phyloP scores from a whole-genome alignment of 225 moss, liverwort and hornwort genomes.

The Neckera pumila region DNA sequence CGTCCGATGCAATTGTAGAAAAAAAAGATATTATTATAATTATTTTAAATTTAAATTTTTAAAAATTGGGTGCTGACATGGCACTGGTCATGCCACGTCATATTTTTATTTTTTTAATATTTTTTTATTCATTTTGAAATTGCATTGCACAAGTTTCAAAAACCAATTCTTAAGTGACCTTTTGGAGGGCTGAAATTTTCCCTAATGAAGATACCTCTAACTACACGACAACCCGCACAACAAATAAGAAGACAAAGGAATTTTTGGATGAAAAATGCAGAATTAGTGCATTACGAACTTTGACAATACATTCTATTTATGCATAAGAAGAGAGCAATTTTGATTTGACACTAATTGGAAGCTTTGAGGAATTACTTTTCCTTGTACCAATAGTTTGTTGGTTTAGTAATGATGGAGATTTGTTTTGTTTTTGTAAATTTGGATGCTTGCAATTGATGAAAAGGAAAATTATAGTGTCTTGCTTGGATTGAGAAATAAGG shows the following conservation, averaged over 20 bases:
- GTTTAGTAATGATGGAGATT: background rate
- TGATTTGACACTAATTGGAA: too few species aligned
- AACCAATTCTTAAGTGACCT: too few species aligned
- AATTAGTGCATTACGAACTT: background rate
- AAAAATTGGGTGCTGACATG: too few species aligned
- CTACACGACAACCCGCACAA: background rate
- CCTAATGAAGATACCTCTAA: background rate
- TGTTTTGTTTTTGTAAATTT: background rate
- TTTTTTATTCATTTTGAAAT: too few species aligned
- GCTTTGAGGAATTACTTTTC: background rate
- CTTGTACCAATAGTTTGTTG: background rate
- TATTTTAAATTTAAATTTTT: too few species aligned
- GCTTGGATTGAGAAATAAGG: rapidly evolving
- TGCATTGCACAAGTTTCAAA: too few species aligned
- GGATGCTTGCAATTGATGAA: background rate
- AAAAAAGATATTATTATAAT: too few species aligned
- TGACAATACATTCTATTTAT: too few species aligned
- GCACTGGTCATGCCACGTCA: too few species aligned
- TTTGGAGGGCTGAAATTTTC: too few species aligned
- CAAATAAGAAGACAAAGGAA: background rate
- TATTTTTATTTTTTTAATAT: too few species aligned
- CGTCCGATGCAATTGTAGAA: too few species aligned
- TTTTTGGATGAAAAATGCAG: background rate
- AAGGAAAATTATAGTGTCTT: background rate
- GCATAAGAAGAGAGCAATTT: rapidly evolving